phyloP scores from a whole-genome alignment of 2,329 filamentous ascomycete species.

The Botrytis sinoallii region DNA sequence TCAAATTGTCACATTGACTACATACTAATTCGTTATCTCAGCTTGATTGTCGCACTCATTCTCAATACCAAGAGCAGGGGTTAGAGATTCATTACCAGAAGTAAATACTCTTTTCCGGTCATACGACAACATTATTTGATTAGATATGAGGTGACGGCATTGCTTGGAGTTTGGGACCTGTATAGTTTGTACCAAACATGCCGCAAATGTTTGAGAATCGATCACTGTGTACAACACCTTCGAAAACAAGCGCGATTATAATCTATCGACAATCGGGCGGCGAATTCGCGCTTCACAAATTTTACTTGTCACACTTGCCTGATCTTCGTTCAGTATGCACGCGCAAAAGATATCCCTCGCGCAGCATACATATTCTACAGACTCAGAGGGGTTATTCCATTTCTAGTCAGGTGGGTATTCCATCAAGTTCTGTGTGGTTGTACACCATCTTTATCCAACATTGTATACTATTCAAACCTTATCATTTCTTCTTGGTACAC shows the following conservation, averaged over 20 bases:
- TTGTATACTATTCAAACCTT: conserved; percentile 1
- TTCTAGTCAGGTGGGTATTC: not conserved
- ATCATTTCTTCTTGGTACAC: not conserved
- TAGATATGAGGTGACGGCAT: conserved; percentile 33
- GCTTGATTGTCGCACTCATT: conserved; percentile 88
- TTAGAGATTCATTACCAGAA: conserved; percentile 21
- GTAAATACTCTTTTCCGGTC: conserved; percentile 3
- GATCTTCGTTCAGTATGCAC: not conserved
- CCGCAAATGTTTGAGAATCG: conserved; percentile 24
- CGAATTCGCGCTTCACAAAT: not conserved
- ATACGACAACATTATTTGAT: conserved; percentile 29
- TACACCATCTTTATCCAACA: conserved; percentile 9
- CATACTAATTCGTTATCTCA: conserved; percentile 39
- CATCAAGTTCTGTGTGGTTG: not conserved
- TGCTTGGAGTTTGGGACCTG: conserved; percentile 36
- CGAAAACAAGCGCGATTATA: conserved; percentile 8
- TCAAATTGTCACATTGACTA: not conserved
- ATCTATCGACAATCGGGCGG: not conserved
- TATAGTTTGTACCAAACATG: conserved; percentile 26
- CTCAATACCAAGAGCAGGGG: conserved; percentile 71
- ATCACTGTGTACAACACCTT: conserved; percentile 28
- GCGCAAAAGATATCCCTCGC: not conserved
- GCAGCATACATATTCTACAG: not conserved
- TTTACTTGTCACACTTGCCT: not conserved
- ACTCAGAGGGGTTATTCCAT: not conserved